Evolutionary conservation across 768 basidiomycete genomes (phyloP).

Genomic region (Suillus subluteus): DNA sequence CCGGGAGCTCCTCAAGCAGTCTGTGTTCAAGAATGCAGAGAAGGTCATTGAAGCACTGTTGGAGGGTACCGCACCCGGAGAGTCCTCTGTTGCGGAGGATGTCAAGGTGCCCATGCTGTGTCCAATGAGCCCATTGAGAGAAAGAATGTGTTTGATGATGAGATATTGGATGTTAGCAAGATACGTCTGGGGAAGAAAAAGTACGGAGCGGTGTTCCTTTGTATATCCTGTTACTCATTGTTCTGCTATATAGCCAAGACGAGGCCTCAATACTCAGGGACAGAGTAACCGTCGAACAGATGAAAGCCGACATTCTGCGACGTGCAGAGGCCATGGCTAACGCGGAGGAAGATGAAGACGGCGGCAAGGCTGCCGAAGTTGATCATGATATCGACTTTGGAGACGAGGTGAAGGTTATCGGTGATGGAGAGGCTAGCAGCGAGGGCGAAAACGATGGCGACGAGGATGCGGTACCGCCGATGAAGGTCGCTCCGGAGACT

Average conservation of each 20-base stretch:
- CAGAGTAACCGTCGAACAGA: constrained; percentile 61
- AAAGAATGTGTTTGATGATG: constrained; percentile 77
- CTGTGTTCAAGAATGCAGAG: constrained; percentile 56
- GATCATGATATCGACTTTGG: constrained; percentile 61
- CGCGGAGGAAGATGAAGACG: constrained; percentile 64
- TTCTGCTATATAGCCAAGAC: constrained; percentile 43
- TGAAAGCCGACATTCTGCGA: constrained; percentile 84
- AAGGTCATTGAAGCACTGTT: constrained; percentile 71
- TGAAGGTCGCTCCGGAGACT: constrained; percentile 50
- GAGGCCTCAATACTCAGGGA: constrained; percentile 54
- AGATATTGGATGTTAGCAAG: constrained; percentile 63
- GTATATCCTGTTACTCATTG: constrained; percentile 12
- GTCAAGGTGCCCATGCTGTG: not conserved
- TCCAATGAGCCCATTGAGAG: constrained; percentile 43
- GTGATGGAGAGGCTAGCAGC: constrained; percentile 59
- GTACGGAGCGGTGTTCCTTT: constrained; percentile 38
- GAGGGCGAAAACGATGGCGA: constrained; percentile 40
- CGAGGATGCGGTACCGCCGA: constrained; percentile 24
- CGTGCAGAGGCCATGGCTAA: constrained; percentile 68
- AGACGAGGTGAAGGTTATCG: constrained; percentile 52
- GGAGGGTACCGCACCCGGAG: constrained; percentile 65
- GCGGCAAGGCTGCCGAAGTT: constrained; percentile 28
- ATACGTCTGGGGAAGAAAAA: constrained; percentile 68
- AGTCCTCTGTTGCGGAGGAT: constrained; percentile 30
- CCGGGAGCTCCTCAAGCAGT: constrained; percentile 54